Evolutionary conservation across 2,329 filamentous ascomycete genomes (phyloP), one percentile per base, ranked within the genome.

Genomic region (Graphiopsis chlorocephala): DNA sequence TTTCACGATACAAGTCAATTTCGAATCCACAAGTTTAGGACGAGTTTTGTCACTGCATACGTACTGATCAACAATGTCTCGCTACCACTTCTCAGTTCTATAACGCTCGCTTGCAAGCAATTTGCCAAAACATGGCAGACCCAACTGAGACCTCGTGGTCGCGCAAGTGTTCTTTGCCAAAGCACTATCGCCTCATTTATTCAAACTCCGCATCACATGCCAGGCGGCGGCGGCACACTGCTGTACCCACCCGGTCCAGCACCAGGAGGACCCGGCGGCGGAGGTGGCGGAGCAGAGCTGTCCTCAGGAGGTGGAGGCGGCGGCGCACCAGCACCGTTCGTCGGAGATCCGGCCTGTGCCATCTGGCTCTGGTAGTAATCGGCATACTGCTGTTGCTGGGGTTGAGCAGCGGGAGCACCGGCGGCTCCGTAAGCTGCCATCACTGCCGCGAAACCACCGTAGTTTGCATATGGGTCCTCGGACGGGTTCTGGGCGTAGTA

Each of bases 401-500:
- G 23, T 7, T 50, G n/a, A 28, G 26, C 31, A 23, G 47, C 60
- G n/a, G 45, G 20, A 11, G 42, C 45, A 29, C 55, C 50, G 10
- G 53, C 64, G 7, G 26, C 50, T 12, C 26, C 29, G 31, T 65
- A 64, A 42, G 65, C 62, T 48, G 66, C 63, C 69, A 70, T 71
- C 45, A 70, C 65, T 20, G 68, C 62, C 12, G 67, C 71, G 31
- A 72, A 97, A 63, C 94, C 94, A 67, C 94, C 94, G 71, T 95
- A 97, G 10, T 91, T 88, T 48, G 92, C 92, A 76, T 97, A 97
- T 0, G 93, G 94, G 73, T 97, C 92, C 68, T 85, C 82, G 68
- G 83, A 84, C 67, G 93, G 94, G 77, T 96, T 95, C 75, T 93
- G 90, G 2, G 91, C 89, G 76, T 96, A 96, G 73, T 94, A 90